Base-by-base conservation (phyloP, 495 filamentous ascomycete genomes). In the Penicillium simplicissimum region DNA sequence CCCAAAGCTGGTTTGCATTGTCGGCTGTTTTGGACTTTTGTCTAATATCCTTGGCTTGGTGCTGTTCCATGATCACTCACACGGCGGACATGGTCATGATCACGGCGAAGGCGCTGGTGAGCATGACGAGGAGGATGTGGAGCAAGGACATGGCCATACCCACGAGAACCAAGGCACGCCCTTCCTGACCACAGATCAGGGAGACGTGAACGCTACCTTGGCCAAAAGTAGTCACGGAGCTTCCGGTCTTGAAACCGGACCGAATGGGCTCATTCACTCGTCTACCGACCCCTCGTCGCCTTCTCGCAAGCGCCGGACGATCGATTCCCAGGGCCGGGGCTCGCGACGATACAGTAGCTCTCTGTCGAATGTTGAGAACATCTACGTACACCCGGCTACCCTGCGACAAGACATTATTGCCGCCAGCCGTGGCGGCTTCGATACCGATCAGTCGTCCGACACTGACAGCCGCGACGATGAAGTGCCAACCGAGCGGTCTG, bases 1-100 rank as follows among this genome's bases (percentile, higher is more conserved):
- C 59, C 91, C 95, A 0, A 84, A 87, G 65, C 79, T 98, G 15
- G 92, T 97, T 43, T 85, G 95, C 58, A 88, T 90, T 64, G 93
- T 97, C 17, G 95, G 95, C 7, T 94, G 83, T 60, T 81, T 89
- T 55, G 95, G 95, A 15, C 82, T 98, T n/a, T 76, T 85, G 4
- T 96, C 91, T 13, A 98, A 98, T 63, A 85, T 98, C 15, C 74
- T 91, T n/a, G 95, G 95, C 0, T 85, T 97, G 47, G 81, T 90
- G 28, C 82, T 98, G 13, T 89, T 98, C 70, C 96, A 96, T 67
- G 95, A 96, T 45, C 96, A 98, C 70, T 89, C 92, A 0, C 93
- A 97, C 66, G 85, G 84, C n/a, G 83, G 81, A 3, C 80, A 79
- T 31, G 76, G 73, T 7, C 81, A 85, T 52, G 84, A 82, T 8